Evolutionary conservation across 2,329 filamentous ascomycete genomes (phyloP).

Genomic region (Sporothrix pseudoabietina): DNA sequence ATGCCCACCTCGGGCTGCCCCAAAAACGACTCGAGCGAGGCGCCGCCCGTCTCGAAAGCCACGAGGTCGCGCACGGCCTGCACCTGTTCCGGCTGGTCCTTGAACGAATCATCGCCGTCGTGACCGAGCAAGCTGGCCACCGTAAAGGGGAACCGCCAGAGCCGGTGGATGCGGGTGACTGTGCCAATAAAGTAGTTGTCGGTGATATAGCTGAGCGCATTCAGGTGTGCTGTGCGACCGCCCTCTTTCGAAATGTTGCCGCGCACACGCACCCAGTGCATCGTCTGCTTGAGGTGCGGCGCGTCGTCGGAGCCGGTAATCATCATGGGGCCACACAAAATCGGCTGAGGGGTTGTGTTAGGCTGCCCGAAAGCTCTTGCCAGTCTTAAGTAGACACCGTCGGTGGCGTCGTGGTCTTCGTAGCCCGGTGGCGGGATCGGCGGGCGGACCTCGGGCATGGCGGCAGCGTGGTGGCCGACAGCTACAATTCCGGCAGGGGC

Average conservation of each 20-base stretch:
- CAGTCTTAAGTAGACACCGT: slow-evolving; percentile 15
- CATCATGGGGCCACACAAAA: slow-evolving; percentile 51
- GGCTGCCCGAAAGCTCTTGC: slow-evolving; percentile 12
- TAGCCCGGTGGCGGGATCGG: slow-evolving; percentile 44
- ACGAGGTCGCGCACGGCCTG: slow-evolving; percentile 43
- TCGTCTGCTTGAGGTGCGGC: slow-evolving; percentile 67
- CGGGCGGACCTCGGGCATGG: slow-evolving; percentile 33
- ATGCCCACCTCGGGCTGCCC: slow-evolving; percentile 69
- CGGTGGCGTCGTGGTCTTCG: slow-evolving; percentile 6
- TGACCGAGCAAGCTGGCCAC: slow-evolving; percentile 57
- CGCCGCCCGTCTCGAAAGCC: slow-evolving; percentile 49
- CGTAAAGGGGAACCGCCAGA: slow-evolving; percentile 67
- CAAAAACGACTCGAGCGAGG: slow-evolving; percentile 47
- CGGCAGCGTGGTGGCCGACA: slow-evolving; percentile 28
- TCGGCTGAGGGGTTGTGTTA: slow-evolving; percentile 42
- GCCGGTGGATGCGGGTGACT: slow-evolving; percentile 74
- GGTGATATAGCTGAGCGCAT: slow-evolving; percentile 88
- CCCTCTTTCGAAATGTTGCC: slow-evolving; percentile 72
- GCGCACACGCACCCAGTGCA: slow-evolving; percentile 73
- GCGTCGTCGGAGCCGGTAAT: slow-evolving; percentile 45
- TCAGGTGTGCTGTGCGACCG: slow-evolving; percentile 78
- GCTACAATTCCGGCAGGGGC: neutral
- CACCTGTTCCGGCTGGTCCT: slow-evolving; percentile 52
- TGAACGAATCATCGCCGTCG: slow-evolving; percentile 41
- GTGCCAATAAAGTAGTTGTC: slow-evolving; percentile 95